Conservation (phyloP, 1,284 basidiomycete genomes). For the Apiotrichum sp. region DNA sequence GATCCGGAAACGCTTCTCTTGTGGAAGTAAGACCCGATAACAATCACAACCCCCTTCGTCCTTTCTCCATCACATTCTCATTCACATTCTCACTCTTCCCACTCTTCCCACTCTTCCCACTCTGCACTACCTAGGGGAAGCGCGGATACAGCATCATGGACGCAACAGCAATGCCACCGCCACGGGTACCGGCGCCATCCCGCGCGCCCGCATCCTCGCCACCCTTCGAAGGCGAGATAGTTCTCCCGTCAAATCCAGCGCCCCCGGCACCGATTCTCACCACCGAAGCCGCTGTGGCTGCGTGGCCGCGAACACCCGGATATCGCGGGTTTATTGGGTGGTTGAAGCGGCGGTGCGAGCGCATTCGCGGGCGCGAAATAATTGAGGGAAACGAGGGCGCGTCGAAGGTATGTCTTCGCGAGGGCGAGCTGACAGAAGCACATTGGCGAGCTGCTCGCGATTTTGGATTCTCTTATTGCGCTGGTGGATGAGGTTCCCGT, state of each 20-base stretch:
- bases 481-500: slow-evolving; percentile 84
- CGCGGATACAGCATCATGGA: too few species aligned
- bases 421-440: slow-evolving; percentile 47
- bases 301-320: slow-evolving; percentile 63
- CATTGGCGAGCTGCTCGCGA: slow-evolving; percentile 50
- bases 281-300: slow-evolving; percentile 61
- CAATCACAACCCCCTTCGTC: too few species aligned
- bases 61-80: too few species aligned
- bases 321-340: slow-evolving; percentile 68
- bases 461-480: slow-evolving; percentile 63
- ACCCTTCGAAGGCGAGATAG: neutral
- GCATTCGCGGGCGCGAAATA: slow-evolving; percentile 58
- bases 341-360: slow-evolving; percentile 63
- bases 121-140: too few species aligned
- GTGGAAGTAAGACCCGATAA: too few species aligned
- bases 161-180: neutral
- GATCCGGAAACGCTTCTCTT: too few species aligned
- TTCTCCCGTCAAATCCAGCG: slow-evolving; percentile 23
- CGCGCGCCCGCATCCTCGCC: neutral
- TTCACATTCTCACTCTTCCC: too few species aligned
- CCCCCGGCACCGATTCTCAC: slow-evolving; percentile 26
- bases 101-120: too few species aligned
- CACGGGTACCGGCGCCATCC: neutral
- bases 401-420: neutral
- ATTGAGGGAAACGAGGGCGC: slow-evolving; percentile 19